Conservation (phyloP, 805 yeast species). For the Maudiozyma serrabonitensis region DNA sequence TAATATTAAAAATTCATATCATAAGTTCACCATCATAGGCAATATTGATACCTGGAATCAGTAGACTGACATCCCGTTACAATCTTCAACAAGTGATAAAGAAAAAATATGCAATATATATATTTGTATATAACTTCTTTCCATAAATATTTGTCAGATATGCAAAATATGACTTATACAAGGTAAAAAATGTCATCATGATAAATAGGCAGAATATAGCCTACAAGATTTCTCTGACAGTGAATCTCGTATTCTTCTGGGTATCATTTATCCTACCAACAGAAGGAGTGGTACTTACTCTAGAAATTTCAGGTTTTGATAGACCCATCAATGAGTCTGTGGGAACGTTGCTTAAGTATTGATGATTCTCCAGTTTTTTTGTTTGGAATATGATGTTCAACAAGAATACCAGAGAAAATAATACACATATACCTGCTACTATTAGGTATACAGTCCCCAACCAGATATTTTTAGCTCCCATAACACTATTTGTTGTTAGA, state of each 20-base stretch:
- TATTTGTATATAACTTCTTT: not conserved
- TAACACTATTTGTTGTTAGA: constrained; percentile 66
- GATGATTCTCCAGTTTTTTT: constrained; percentile 67
- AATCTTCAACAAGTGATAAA: too few relatives aligned
- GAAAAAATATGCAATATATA: not conserved
- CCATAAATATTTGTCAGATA: not conserved
- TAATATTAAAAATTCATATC: not conserved
- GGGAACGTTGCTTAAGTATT: constrained; percentile 36
- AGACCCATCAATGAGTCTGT: not conserved
- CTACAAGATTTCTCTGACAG: not conserved
- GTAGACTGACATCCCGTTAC: too few relatives aligned
- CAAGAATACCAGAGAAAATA: constrained; percentile 66
- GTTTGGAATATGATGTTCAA: constrained; percentile 75
- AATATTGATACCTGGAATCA: too few relatives aligned
- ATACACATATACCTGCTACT: constrained; percentile 68
- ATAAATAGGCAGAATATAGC: not conserved
- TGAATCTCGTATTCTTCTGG: not conserved
- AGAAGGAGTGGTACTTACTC: not conserved
- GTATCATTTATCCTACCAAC: not conserved
- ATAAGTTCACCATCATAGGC: too few relatives aligned
- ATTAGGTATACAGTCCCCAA: constrained; percentile 78
- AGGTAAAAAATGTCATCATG: not conserved
- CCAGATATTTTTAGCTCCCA: constrained; percentile 81
- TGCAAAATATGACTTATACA: too few relatives aligned
- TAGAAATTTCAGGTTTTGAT: not conserved